A percentile compares a stretch with the other conserved stretches of the same genome.
phyloP scores from a whole-genome alignment of 2,329 filamentous ascomycete genomes.

The Fulvia fulva region DNA sequence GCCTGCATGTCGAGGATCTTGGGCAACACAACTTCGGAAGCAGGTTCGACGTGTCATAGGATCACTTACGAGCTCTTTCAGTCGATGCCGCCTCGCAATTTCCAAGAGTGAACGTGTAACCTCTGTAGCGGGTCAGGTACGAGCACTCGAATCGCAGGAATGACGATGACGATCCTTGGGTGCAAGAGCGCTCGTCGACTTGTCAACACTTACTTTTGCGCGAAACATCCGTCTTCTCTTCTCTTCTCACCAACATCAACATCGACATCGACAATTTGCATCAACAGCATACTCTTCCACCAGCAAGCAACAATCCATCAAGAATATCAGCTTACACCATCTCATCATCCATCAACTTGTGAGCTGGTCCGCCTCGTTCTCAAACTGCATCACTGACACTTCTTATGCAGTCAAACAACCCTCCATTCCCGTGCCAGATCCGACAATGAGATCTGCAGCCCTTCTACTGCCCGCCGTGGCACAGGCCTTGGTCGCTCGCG shows the following conservation, averaged over 20 bases:
- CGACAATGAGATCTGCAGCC: neutral
- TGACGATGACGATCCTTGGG: slow-evolving; percentile 3
- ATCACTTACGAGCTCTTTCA: neutral
- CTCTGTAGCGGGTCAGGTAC: neutral
- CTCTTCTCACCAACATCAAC: slow-evolving; percentile 1
- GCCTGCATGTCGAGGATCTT: neutral
- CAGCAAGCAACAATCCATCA: neutral
- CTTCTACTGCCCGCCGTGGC: neutral
- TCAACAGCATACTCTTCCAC: neutral
- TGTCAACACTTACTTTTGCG: neutral
- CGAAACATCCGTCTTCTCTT: neutral
- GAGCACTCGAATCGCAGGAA: neutral
- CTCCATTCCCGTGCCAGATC: neutral
- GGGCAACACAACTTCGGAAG: neutral
- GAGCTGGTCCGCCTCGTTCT: neutral
- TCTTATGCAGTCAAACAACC: neutral
- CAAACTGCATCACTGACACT: neutral
- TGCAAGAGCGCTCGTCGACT: neutral
- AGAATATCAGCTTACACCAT: neutral
- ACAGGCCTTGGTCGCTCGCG: neutral
- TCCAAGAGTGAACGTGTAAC: neutral
- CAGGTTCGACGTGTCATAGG: neutral
- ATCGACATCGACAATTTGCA: neutral
- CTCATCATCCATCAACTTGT: neutral
- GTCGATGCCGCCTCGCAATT: neutral